These are phyloP conservation scores for Ophiostoma sp. DNA, from an alignment of 2,329 filamentous ascomycete species.

Conservation along the genomic window DNA sequence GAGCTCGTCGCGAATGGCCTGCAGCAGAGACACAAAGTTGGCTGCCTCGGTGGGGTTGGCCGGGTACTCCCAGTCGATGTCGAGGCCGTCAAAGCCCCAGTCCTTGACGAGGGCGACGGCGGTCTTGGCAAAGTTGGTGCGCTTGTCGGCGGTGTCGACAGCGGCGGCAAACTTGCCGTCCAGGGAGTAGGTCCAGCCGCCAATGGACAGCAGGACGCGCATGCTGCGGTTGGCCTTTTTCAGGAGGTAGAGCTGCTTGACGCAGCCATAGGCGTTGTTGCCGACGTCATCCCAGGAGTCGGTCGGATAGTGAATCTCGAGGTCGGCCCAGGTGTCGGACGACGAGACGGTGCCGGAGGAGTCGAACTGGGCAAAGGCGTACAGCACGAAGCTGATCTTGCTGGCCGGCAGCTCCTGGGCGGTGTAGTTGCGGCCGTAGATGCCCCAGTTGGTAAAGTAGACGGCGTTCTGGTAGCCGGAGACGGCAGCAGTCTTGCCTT, in stretches of 20 bases:
- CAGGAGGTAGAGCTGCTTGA: conserved; percentile 72
- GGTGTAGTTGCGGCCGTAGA: conserved; percentile 68
- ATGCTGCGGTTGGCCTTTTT: conserved; percentile 74
- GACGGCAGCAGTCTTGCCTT: background rate
- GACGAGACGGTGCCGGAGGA: conserved; percentile 68
- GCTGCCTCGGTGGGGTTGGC: conserved; percentile 37
- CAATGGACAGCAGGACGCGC: conserved; percentile 74
- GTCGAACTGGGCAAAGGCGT: conserved; percentile 71
- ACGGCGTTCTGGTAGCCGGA: conserved; percentile 41
- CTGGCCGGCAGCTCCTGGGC: conserved; percentile 64
- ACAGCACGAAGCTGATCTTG: conserved; percentile 72
- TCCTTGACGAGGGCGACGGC: conserved; percentile 68
- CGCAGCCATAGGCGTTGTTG: conserved; percentile 71
- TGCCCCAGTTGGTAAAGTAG: conserved; percentile 56
- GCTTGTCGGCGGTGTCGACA: conserved; percentile 56
- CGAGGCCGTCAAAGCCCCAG: conserved; percentile 49
- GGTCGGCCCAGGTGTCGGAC: conserved; percentile 64
- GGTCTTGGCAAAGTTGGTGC: conserved; percentile 62
- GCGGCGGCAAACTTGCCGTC: conserved; percentile 60
- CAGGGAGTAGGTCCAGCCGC: conserved; percentile 77
- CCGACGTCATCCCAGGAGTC: conserved; percentile 64
- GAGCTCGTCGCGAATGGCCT: conserved; percentile 43
- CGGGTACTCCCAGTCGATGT: conserved; percentile 41
- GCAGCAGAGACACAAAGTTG: conserved; percentile 44
- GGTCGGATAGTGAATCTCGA: conserved; percentile 64